Percentiles rank a stretch among this genome's conserved stretches.
phyloP scores from a whole-genome alignment of 2,329 filamentous ascomycete genomes.

The Chaetomium sp. region DNA sequence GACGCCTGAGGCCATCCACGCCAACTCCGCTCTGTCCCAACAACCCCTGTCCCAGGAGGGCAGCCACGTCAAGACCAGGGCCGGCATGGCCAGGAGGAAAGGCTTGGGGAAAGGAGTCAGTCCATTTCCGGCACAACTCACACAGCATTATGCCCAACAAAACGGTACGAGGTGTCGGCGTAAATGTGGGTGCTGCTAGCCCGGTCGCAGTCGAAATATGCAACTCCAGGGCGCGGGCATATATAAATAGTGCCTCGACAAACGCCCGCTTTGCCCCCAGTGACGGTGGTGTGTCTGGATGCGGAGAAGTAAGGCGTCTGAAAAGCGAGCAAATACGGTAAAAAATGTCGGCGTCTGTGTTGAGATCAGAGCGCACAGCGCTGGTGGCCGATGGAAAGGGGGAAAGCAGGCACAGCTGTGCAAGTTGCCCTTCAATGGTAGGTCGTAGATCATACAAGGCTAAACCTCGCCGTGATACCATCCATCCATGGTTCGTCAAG shows the following conservation, averaged over 20 bases:
- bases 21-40: too few species aligned
- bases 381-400: neutral
- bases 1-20: too few species aligned
- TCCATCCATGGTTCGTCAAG: constrained; percentile 5
- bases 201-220: too few species aligned
- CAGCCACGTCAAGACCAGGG: neutral
- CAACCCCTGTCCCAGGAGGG: too few species aligned
- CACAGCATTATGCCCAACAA: constrained; percentile 11
- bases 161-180: neutral
- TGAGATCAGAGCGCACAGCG: neutral
- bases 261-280: too few species aligned
- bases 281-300: too few species aligned
- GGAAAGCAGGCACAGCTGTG: constrained; percentile 13
- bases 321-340: neutral
- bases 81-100: neutral
- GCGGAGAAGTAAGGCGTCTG: neutral
- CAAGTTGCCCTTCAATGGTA: constrained; percentile 6
- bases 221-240: too few species aligned
- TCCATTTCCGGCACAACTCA: constrained; percentile 16
- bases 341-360: neutral
- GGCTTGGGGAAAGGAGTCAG: neutral
- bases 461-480: neutral
- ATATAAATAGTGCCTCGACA: too few species aligned
- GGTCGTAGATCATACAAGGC: neutral
- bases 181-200: neutral